Percentiles rank a stretch among this genome's conserved stretches.
These are phyloP conservation scores for Phytophthora quininea DNA, from an alignment of 352 stramenopile species.

Conservation along the genomic window DNA sequence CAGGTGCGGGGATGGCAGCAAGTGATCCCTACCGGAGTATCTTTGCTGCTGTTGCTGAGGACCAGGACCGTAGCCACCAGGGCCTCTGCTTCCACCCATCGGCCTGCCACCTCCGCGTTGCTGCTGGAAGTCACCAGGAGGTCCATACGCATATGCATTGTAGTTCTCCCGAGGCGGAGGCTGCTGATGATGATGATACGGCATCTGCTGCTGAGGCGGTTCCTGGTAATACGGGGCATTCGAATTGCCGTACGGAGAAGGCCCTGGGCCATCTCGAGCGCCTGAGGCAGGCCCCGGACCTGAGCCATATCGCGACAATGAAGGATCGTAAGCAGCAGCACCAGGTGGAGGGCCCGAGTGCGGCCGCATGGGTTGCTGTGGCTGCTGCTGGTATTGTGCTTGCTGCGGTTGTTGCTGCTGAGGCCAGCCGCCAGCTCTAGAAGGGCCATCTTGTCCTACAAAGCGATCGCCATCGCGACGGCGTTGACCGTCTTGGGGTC, in stretches of 20 bases:
- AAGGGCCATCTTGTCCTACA: constrained; percentile 47
- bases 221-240: constrained; percentile 40
- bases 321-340: constrained; percentile 37
- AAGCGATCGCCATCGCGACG: constrained; percentile 33
- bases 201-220: constrained; percentile 23
- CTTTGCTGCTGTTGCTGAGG: constrained; percentile 34
- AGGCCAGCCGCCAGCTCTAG: constrained; percentile 34
- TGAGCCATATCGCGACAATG: constrained; percentile 41
- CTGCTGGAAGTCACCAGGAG: constrained; percentile 43
- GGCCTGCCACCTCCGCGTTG: constrained; percentile 32
- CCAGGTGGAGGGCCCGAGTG: constrained; percentile 25
- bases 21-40: constrained; percentile 32
- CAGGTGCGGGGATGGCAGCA: constrained; percentile 35
- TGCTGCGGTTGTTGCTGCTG: constrained; percentile 22
- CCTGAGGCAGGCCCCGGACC: constrained; percentile 20
- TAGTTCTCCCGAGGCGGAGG: constrained; percentile 29
- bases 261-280: constrained; percentile 13
- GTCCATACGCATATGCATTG: constrained; percentile 34
- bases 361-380: constrained; percentile 29
- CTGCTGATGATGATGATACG: constrained; percentile 30
- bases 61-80: constrained; percentile 22
- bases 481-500: constrained; percentile 30
- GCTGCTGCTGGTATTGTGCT: constrained; percentile 27
- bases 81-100: constrained; percentile 11
- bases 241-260: constrained; percentile 16